A percentile compares a stretch with the other conserved stretches of the same genome.
phyloP scores from a whole-genome alignment of 805 yeast species.

The Nakazawaea holstii region DNA sequence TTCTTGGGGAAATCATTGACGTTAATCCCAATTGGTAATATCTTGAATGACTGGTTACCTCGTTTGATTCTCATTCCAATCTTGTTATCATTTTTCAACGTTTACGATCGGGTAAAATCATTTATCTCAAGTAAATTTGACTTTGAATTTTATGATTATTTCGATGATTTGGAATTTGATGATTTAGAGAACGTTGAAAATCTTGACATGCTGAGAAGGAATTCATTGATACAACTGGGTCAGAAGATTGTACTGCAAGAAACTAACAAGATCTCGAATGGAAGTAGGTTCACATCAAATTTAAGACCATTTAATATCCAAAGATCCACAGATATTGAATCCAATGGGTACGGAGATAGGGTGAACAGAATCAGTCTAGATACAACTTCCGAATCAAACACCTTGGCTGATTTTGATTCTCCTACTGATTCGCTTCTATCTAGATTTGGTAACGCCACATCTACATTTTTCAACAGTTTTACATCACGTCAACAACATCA shows the following conservation, averaged over 20 bases:
- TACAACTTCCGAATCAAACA: neutral
- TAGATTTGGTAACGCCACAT: neutral
- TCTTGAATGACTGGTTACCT: slow-evolving; percentile 72
- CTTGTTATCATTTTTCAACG: slow-evolving; percentile 52
- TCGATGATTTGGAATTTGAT: slow-evolving; percentile 26
- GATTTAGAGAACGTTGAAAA: slow-evolving; percentile 12
- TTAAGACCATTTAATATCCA: slow-evolving; percentile 7
- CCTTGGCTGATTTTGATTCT: neutral
- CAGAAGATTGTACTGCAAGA: slow-evolving; percentile 8
- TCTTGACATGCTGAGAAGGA: slow-evolving; percentile 8
- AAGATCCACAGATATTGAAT: slow-evolving; percentile 2
- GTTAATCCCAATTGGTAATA: slow-evolving; percentile 66
- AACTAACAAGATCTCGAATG: slow-evolving; percentile 5
- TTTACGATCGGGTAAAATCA: slow-evolving; percentile 56
- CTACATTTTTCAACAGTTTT: neutral
- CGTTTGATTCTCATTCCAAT: slow-evolving; percentile 70
- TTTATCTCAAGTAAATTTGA: slow-evolving; percentile 23
- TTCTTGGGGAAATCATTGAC: slow-evolving; percentile 75
- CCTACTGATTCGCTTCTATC: neutral
- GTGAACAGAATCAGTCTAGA: slow-evolving; percentile 2
- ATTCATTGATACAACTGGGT: slow-evolving; percentile 10
- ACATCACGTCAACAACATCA: neutral
- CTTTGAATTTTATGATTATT: slow-evolving; percentile 21
- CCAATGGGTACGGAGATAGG: neutral
- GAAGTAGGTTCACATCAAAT: neutral